Base-by-base conservation (phyloP, 1,284 basidiomycete species). In the Melanopsichium pennsylvanicum region DNA sequence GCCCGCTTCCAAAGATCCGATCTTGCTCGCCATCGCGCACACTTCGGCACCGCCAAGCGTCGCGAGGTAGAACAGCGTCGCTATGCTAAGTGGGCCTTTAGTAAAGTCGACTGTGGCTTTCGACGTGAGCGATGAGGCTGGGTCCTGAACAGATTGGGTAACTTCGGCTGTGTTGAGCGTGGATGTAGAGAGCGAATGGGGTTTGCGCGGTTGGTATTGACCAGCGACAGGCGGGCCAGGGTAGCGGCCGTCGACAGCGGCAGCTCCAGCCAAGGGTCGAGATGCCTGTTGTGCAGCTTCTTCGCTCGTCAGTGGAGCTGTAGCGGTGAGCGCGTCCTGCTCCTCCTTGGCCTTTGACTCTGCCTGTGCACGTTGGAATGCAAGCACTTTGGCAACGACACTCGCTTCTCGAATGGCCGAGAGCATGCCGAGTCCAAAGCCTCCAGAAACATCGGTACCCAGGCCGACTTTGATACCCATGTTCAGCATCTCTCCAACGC, bases 361-460 rank as follows among this genome's bases (percentile, higher is more conserved):
- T 15, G 54, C 64, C 22, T 62, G 58, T 1, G 59, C 49, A 21
- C 52, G 46, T 25, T 70, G 63, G 55, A 83, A 78, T 15, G 77
- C 71, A 39, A 91, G 73, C 55, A 90, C 85, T 81, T 95, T 95
- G 22, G 91, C 89, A 21, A 91, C 88, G 32, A 90, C 86, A 73
- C 88, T 89, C 3, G 94, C 92, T 73, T 91, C 87, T 62, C 89
- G 89, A 46, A 98, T 85, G 9, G 87, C 86, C n/a, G 86, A 87
- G 37, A 97, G 84, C 66, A 98, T 90, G 4, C 92, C 93, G 1
- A 89, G 85, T 10, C 87, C 88, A 81, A 88, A 91, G 2, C 93
- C 92, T n/a, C 93, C 93, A 0, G 91, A 91, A 39, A 92, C 90
- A 78, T 97, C 93, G 36, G 91, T 93, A 3, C 93, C 93, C 18